These are phyloP conservation scores for Wickerhamiella domercqiae DNA, from an alignment of 805 yeast species.

Conservation along the genomic window DNA sequence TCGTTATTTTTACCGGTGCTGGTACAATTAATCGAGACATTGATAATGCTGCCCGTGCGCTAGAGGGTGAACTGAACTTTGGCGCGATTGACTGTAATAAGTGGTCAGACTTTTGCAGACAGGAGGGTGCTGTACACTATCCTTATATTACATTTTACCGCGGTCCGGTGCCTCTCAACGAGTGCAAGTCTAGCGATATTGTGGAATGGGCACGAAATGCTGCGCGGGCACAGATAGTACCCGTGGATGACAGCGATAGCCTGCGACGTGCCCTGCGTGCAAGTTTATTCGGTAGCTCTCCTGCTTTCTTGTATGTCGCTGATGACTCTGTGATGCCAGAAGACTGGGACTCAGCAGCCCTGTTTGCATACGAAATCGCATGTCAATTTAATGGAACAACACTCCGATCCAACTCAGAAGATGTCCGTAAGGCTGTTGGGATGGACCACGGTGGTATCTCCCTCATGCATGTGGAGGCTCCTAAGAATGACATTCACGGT, in stretches of 20 bases:
- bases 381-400: constrained; percentile 10
- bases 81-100: constrained; percentile 29
- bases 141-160: constrained; percentile 13
- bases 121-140: constrained; percentile 20
- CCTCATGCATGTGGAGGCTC: constrained; percentile 9
- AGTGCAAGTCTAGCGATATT: constrained; percentile 20
- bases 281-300: constrained; percentile 19
- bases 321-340: constrained; percentile 26
- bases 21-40: constrained; percentile 24
- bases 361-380: constrained; percentile 18
- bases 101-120: constrained; percentile 22
- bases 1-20: constrained; percentile 29
- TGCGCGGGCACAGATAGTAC: constrained; percentile 19
- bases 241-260: constrained; percentile 17
- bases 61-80: constrained; percentile 23
- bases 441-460: constrained; percentile 13
- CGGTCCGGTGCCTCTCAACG: constrained; percentile 11
- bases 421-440: constrained; percentile 12
- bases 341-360: constrained; percentile 26
- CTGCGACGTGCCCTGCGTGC: constrained; percentile 15
- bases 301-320: constrained; percentile 25
- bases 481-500: constrained; percentile 6
- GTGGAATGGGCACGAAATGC: constrained; percentile 20
- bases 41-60: constrained; percentile 22
- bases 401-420: constrained; percentile 9